These are phyloP conservation scores for Blyttiomyces sp. DNA, from an alignment of 371 early-diverging fungal species.

Conservation along the genomic window DNA sequence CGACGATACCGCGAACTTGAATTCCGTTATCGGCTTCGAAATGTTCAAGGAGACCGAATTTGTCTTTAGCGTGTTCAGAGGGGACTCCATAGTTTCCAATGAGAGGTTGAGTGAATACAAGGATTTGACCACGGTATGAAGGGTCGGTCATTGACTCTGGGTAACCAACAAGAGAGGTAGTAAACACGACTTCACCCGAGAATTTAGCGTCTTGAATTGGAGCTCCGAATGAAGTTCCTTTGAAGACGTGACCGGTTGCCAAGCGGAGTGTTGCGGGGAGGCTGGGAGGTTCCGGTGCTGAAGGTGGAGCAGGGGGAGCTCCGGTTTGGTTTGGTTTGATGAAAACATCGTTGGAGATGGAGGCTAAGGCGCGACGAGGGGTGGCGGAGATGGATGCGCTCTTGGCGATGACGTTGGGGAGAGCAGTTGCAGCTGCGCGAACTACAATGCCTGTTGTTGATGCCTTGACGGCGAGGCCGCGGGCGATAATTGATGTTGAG, in stretches of 20 bases:
- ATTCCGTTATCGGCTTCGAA: slow-evolving; percentile 75
- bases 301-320: slow-evolving; percentile 2
- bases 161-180: slow-evolving; percentile 89
- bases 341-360: background rate
- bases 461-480: background rate
- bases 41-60: slow-evolving; percentile 74
- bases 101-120: slow-evolving; percentile 77
- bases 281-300: slow-evolving; percentile 27
- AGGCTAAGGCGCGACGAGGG: background rate
- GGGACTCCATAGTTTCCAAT: slow-evolving; percentile 93
- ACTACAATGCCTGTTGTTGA: background rate
- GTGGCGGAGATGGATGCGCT: background rate
- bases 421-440: background rate
- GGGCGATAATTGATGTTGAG: no score
- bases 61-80: slow-evolving; percentile 62
- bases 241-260: slow-evolving; percentile 35
- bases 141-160: slow-evolving; percentile 89
- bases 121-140: slow-evolving; percentile 79
- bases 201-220: slow-evolving; percentile 24
- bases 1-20: slow-evolving; percentile 83
- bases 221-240: slow-evolving; percentile 42
- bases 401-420: slow-evolving; percentile 1
- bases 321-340: background rate
- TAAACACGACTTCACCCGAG: slow-evolving; percentile 64
- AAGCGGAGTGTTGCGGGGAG: slow-evolving; percentile 38